Percentiles rank a stretch among this genome's conserved stretches.
These are phyloP conservation scores for Colletotrichum spinosum DNA, from an alignment of 2,329 filamentous ascomycete genomes.

Conservation along the genomic window DNA sequence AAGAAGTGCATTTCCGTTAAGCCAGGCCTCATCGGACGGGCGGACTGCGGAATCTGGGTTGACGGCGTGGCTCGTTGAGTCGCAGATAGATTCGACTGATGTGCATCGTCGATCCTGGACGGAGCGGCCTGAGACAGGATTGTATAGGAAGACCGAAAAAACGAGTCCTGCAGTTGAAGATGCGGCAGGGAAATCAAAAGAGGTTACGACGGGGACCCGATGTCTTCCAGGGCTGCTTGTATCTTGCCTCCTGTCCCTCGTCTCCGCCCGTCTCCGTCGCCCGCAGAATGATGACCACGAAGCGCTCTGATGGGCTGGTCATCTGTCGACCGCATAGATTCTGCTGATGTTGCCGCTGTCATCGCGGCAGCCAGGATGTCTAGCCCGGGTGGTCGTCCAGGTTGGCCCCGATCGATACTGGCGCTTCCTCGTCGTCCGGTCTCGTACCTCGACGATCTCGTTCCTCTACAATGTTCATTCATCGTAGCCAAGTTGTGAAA, in stretches of 20 bases:
- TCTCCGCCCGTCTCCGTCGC: not conserved
- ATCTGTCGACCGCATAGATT: constrained; percentile 7
- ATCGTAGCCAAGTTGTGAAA: too few species aligned
- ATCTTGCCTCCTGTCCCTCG: constrained; percentile 5
- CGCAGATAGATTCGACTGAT: constrained; percentile 8
- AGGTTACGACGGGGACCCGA: constrained; percentile 13
- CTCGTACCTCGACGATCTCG: not conserved
- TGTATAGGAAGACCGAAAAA: constrained; percentile 18
- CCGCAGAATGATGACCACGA: not conserved
- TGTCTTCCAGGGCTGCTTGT: not conserved
- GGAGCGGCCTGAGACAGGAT: not conserved
- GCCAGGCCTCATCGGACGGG: not conserved
- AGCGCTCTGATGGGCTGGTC: constrained; percentile 7
- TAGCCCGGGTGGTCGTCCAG: not conserved
- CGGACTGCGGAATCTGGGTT: not conserved
- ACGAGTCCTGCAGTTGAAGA: constrained; percentile 35
- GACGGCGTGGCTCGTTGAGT: not conserved
- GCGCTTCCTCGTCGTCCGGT: not conserved
- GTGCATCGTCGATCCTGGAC: constrained; percentile 35
- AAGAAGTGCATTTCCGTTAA: not conserved
- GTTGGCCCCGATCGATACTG: not conserved
- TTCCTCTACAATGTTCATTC: too few species aligned
- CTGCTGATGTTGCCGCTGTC: constrained; percentile 10
- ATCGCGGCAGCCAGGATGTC: not conserved
- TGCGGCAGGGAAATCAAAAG: constrained; percentile 36